These are phyloP conservation scores for Isochrysis galbana DNA, from an alignment of 78 protist species.

Conservation along the genomic window DNA sequence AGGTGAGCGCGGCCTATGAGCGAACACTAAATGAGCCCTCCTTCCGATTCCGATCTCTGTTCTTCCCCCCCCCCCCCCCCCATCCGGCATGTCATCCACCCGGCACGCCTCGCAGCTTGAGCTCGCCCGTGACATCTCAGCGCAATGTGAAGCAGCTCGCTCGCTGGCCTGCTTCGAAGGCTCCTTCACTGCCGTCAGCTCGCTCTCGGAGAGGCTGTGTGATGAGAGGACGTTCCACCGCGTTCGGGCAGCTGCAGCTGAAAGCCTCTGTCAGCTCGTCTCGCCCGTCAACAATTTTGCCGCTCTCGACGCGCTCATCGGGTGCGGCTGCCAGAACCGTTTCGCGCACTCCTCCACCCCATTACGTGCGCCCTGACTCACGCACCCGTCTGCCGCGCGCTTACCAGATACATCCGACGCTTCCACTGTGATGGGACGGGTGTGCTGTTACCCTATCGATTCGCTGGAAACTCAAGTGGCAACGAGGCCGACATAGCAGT, in stretches of 20 bases:
- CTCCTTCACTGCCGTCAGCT: neutral
- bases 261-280: neutral
- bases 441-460: neutral
- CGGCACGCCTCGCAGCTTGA: too few relatives aligned
- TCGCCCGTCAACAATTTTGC: neutral
- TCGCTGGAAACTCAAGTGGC: neutral
- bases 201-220: neutral
- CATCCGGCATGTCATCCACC: too few relatives aligned
- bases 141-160: neutral
- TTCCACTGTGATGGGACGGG: neutral
- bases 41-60: too few relatives aligned
- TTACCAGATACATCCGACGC: neutral
- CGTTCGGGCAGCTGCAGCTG: neutral
- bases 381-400: too few relatives aligned
- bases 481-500: neutral
- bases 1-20: too few relatives aligned
- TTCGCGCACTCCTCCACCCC: too few relatives aligned
- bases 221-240: neutral
- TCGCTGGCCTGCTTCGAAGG: neutral
- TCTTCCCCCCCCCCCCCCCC: too few relatives aligned
- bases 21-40: too few relatives aligned
- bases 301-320: neutral
- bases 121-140: neutral
- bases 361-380: too few relatives aligned
- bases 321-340: too few relatives aligned